Evolutionary conservation across 2,329 filamentous ascomycete genomes (phyloP).

Genomic region (Neopestalotiopsis sp.): DNA sequence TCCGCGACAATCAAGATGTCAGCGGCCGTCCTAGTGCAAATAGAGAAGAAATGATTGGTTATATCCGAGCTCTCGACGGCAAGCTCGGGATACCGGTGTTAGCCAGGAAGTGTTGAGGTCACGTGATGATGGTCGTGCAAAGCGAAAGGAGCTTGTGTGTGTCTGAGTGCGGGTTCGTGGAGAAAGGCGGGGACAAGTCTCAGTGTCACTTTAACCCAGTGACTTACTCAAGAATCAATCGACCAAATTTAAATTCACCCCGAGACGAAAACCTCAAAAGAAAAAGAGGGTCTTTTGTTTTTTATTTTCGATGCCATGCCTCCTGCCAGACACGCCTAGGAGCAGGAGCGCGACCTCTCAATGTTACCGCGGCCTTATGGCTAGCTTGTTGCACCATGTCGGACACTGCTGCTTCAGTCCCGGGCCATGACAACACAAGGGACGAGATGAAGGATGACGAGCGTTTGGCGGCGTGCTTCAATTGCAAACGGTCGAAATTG

Average conservation of each 20-base stretch:
- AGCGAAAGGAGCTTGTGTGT: neutral
- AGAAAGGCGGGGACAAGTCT: neutral
- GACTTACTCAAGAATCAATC: neutral
- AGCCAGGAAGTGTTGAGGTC: neutral
- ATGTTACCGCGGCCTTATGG: constrained; percentile 10
- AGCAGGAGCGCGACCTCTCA: neutral
- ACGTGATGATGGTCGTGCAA: neutral
- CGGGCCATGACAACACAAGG: constrained; percentile 20
- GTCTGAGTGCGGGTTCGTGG: neutral
- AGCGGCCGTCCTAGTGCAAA: neutral
- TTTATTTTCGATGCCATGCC: constrained; percentile 7
- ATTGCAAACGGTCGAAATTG: constrained; percentile 41
- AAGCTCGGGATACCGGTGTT: neutral
- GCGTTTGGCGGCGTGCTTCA: constrained; percentile 29
- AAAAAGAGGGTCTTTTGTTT: neutral
- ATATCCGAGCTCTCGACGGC: neutral
- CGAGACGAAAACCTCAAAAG: neutral
- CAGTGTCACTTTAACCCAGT: neutral
- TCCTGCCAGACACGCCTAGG: neutral
- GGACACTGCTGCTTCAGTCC: constrained; percentile 20
- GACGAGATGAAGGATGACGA: constrained; percentile 22
- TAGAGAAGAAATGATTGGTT: neutral
- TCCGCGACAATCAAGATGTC: neutral
- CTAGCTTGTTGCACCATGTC: constrained; percentile 19
- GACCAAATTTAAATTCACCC: neutral